Conservation (phyloP, 495 filamentous ascomycete species). For the Elasticomyces elasticus region DNA sequence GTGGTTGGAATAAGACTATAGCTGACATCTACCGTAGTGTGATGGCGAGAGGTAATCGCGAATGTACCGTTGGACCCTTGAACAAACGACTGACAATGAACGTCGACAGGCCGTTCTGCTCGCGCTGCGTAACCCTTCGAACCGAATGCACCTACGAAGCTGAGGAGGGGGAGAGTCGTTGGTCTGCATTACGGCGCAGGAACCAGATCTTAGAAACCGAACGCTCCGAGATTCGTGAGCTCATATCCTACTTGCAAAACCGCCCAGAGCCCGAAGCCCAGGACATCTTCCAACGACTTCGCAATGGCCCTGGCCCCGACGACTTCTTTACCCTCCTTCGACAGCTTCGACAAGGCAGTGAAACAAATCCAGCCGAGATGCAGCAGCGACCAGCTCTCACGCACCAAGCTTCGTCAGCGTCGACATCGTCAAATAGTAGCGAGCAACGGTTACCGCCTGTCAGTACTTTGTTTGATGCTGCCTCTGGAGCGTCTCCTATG, state of each 20-base stretch:
- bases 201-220: constrained; percentile 15
- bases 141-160: constrained; percentile 19
- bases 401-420: neutral
- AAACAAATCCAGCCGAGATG: neutral
- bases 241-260: constrained; percentile 7
- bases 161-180: constrained; percentile 21
- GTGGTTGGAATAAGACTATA: neutral
- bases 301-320: constrained; percentile 4
- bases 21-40: constrained; percentile 8
- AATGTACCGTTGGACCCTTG: neutral
- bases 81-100: neutral
- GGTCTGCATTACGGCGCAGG: constrained; percentile 13
- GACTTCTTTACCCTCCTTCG: constrained; percentile 4
- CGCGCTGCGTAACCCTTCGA: constrained; percentile 9
- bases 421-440: neutral
- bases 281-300: constrained; percentile 15
- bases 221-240: constrained; percentile 9
- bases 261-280: constrained; percentile 10
- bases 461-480: constrained; percentile 4
- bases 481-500: neutral
- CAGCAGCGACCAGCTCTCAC: neutral
- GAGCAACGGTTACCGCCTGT: constrained; percentile 9
- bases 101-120: constrained; percentile 10
- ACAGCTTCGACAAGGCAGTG: neutral
- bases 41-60: constrained; percentile 14